Evolutionary conservation across 192 early-diverging fungal genomes (phyloP).

Genomic region (Coemansia sp.): DNA sequence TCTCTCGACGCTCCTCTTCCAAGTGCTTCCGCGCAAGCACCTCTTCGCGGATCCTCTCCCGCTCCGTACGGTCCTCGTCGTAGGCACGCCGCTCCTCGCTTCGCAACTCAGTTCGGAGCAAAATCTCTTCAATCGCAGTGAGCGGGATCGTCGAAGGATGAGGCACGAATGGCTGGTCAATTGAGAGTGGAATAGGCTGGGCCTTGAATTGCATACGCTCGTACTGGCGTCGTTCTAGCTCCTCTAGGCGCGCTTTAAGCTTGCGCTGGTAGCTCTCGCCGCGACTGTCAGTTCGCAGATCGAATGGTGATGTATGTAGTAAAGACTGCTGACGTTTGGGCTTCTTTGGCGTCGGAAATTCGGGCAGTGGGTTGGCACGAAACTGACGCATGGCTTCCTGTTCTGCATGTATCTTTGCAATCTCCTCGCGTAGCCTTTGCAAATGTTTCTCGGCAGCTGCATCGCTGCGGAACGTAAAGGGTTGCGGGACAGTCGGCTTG

Average conservation of each 20-base stretch:
- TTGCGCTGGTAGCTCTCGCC: constrained; percentile 49
- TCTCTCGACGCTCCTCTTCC: constrained; percentile 56
- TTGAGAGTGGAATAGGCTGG: constrained; percentile 53
- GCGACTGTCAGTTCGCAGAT: constrained; percentile 57
- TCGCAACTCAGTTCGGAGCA: constrained; percentile 59
- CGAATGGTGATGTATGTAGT: constrained; percentile 60
- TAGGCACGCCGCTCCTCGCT: constrained; percentile 65
- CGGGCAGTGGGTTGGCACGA: constrained; percentile 57
- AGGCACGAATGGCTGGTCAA: constrained; percentile 63
- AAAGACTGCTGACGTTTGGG: constrained; percentile 30
- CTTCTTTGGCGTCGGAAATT: constrained; percentile 55
- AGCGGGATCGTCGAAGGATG: constrained; percentile 51
- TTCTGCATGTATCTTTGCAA: constrained; percentile 51
- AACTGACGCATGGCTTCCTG: constrained; percentile 52
- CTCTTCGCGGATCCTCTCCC: constrained; percentile 57
- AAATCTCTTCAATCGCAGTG: constrained; percentile 45
- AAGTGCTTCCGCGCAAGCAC: constrained; percentile 53
- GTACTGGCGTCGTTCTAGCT: constrained; percentile 42
- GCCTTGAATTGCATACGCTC: constrained; percentile 58
- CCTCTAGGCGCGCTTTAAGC: constrained; percentile 49
- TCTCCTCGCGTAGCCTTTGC: constrained; percentile 56
- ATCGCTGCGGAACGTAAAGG: constrained; percentile 65
- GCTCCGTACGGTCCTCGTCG: constrained; percentile 57
- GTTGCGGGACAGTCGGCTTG: constrained; percentile 41
- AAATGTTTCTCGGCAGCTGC: constrained; percentile 57